Evolutionary conservation across 1,139 yeast species (phyloP), one percentile per base, ranked within the genome.

Genomic region (Zhuliangozyma parablackwelliae): DNA sequence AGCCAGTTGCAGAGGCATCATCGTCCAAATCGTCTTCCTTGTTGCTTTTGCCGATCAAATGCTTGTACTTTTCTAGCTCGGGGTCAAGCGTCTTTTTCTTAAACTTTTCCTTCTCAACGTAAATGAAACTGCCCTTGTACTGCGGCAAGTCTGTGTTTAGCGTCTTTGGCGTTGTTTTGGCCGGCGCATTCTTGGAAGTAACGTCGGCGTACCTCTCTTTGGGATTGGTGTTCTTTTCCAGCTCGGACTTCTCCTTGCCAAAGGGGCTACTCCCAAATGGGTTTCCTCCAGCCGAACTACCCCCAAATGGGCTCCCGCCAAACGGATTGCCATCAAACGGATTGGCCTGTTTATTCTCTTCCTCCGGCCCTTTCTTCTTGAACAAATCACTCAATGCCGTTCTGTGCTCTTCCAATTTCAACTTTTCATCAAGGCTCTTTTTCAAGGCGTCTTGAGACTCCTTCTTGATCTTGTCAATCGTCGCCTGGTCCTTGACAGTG

Each of bases 61-160:
- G 68, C 51, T 61, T 68, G 49, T 70, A 69, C 48, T 70, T 70
- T 42, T 67, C 75, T 42, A 69, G 57, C 39, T 67, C 72, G 1
- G 72, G 65, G 30, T 66, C 74, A 28, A 51, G 38, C 5, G 54
- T 45, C 11, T 50, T 44, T 34, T 63, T 65, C 46, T 63, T 72
- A 50, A 83, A 67, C 36, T 65, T 69, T 53, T 84, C 94, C 36
- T 69, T 71, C 37, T 84, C 94, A 3, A 86, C 82, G 52, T 78
- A 86, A 4, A 86, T 57, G 45, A 82, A 75, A 50, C 57, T 79
- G 3, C 90, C 89, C 4, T 82, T 79, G 49, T 75, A 82, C 23
- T 63, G 53, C 12, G 84, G 81, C 7, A 73, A 51, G 33, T 57
- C 40, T 11, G 39, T 41, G 42, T 37, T 36, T 32, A 52, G 30